phyloP scores from a whole-genome alignment of 148 eudicot species.

The Heliosperma pusillum region DNA sequence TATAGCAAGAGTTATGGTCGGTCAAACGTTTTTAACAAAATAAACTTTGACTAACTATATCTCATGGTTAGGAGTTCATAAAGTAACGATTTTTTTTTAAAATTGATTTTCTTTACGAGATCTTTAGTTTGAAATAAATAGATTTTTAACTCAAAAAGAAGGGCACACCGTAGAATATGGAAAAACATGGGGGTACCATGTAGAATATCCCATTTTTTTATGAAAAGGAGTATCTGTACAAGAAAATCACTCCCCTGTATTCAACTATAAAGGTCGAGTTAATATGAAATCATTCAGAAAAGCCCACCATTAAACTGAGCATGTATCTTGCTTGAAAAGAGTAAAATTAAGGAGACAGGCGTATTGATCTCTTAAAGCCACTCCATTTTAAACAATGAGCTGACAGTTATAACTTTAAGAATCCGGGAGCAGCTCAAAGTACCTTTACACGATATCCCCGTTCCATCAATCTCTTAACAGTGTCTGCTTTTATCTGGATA shows the following conservation, averaged over 20 bases:
- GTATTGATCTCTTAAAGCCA: background rate
- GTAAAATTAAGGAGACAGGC: background rate
- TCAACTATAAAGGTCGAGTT: background rate
- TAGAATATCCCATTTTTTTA: no score
- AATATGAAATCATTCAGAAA: background rate
- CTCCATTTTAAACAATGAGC: background rate
- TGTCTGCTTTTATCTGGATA: conserved; percentile 69
- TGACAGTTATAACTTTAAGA: background rate
- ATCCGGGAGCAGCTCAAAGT: conserved; percentile 4
- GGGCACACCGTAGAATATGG: no score
- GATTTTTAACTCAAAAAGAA: no score
- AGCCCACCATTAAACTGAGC: background rate
- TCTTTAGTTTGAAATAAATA: no score
- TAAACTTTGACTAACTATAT: no score
- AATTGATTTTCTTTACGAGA: no score
- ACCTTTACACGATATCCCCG: conserved; percentile 90
- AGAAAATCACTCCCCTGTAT: background rate
- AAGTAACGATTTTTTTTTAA: no score
- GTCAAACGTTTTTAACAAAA: no score
- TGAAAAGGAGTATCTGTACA: background rate
- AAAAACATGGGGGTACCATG: no score
- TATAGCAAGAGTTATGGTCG: no score
- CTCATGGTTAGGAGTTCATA: no score
- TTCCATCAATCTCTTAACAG: conserved; percentile 59
- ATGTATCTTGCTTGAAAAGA: background rate